Evolutionary conservation across 148 eudicot species (phyloP).

Genomic region (Nepenthes mirabilis): DNA sequence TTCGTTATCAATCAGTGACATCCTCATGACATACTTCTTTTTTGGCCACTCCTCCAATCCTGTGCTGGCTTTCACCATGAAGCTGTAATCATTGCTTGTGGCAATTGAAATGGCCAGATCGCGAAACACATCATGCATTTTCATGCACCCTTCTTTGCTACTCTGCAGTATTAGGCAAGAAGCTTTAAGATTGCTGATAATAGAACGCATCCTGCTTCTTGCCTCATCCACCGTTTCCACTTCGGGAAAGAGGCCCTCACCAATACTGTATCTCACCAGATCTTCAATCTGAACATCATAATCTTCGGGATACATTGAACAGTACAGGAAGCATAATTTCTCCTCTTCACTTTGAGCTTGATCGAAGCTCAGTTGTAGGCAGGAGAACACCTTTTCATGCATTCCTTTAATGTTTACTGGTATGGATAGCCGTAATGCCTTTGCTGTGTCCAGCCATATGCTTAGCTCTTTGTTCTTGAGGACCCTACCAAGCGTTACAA

Average conservation of each 20-base stretch:
- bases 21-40: conserved; percentile 15
- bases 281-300: conserved; percentile 22
- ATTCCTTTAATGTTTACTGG: conserved; percentile 22
- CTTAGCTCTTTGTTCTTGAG: conserved; percentile 14
- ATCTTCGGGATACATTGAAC: conserved; percentile 37
- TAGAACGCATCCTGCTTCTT: conserved; percentile 21
- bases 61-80: conserved; percentile 17
- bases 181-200: conserved; percentile 22
- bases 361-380: conserved; percentile 29
- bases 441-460: conserved; percentile 26
- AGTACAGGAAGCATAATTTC: conserved; percentile 18
- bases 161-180: conserved; percentile 18
- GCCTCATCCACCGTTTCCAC: conserved; percentile 17
- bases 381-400: conserved; percentile 19
- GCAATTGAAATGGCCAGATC: conserved; percentile 33
- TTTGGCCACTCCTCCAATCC: conserved; percentile 19
- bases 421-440: conserved; percentile 15
- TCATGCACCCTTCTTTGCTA: conserved; percentile 12
- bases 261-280: conserved; percentile 26
- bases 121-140: conserved; percentile 38
- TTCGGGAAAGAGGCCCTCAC: conserved; percentile 23
- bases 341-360: conserved; percentile 19
- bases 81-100: conserved; percentile 11
- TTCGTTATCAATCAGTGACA: conserved; percentile 23
- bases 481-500: conserved; percentile 28